phyloP scores from a whole-genome alignment of 768 basidiomycete genomes.

The Sistotremastrum niveocremeum region DNA sequence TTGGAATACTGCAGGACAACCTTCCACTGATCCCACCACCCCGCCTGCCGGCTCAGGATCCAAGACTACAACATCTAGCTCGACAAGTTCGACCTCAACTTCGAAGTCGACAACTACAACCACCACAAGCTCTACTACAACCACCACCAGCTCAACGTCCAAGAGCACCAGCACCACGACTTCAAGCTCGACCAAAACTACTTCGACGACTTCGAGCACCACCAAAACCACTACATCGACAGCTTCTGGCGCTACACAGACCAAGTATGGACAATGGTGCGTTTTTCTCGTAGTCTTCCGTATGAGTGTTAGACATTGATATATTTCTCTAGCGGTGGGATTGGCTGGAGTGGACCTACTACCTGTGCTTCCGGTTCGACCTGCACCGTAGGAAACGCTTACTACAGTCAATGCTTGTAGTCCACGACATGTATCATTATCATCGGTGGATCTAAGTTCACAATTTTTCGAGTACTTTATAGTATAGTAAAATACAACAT shows the following conservation, averaged over 20 bases:
- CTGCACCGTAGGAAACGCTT: constrained; percentile 31
- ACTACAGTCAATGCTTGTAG: constrained; percentile 38
- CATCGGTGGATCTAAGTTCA: too few relatives aligned
- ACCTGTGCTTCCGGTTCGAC: constrained; percentile 32
- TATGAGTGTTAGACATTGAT: too few relatives aligned
- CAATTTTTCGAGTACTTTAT: too few relatives aligned
- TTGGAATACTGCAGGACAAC: constrained; percentile 36
- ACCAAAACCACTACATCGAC: too few relatives aligned
- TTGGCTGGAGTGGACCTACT: constrained; percentile 38
- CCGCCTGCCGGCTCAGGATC: constrained; percentile 4
- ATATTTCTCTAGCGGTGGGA: constrained; percentile 24
- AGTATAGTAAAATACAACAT: too few relatives aligned
- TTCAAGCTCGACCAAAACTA: neutral
- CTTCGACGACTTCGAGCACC: neutral
- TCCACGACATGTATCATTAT: too few relatives aligned
- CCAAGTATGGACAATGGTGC: neutral
- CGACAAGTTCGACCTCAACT: neutral
- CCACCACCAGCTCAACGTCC: neutral
- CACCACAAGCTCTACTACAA: neutral
- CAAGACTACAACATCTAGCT: too few relatives aligned
- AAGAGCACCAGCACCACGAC: neutral
- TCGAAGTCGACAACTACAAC: neutral
- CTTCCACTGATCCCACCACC: constrained; percentile 30
- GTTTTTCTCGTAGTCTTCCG: neutral
- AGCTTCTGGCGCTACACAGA: neutral